Conservation (phyloP, 225 moss, liverwort and hornwort species). For the Neckera pumila region DNA sequence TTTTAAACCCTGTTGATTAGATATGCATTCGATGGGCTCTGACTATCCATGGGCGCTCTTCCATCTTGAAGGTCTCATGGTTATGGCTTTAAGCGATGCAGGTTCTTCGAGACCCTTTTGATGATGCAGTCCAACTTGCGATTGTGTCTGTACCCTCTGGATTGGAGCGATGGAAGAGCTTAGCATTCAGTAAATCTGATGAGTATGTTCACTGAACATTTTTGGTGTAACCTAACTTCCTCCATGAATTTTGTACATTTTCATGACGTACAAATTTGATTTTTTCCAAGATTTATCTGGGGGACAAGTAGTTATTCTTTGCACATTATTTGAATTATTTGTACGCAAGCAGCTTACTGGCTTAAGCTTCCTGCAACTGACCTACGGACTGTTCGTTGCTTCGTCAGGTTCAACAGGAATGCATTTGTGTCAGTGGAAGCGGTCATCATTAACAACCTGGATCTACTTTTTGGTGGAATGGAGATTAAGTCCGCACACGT, state of each 20-base stretch:
- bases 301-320: background rate
- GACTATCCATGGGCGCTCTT: background rate
- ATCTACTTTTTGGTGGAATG: constrained; percentile 56
- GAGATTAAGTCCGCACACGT: constrained; percentile 45
- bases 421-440: constrained; percentile 39
- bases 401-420: constrained; percentile 25
- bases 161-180: constrained; percentile 43
- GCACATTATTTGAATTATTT: background rate
- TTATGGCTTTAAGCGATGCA: background rate
- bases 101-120: constrained; percentile 48
- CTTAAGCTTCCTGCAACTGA: background rate
- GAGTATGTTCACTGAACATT: constrained; percentile 1
- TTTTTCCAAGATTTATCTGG: background rate
- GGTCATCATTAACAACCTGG: constrained; percentile 46
- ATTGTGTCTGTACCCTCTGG: constrained; percentile 48
- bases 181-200: constrained; percentile 24
- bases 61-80: background rate
- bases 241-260: background rate
- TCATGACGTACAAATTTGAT: background rate
- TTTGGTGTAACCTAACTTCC: background rate
- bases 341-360: background rate
- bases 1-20: background rate
- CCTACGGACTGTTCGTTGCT: background rate
- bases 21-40: background rate
- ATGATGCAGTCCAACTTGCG: constrained; percentile 38